Base-by-base conservation (phyloP, 106 monocot species). In the Ottelia alismoides region DNA sequence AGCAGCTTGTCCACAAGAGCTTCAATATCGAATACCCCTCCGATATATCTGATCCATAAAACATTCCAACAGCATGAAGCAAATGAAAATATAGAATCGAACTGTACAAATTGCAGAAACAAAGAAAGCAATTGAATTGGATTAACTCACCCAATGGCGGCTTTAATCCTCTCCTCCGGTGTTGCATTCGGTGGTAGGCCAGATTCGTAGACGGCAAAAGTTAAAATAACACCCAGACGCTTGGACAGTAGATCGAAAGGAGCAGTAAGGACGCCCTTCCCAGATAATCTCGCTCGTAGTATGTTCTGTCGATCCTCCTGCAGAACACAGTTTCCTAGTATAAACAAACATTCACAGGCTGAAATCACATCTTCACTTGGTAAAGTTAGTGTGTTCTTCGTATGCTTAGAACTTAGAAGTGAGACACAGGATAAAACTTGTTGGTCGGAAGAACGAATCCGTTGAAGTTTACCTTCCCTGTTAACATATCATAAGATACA, bases 11-110 rank as follows among this genome's bases (percentile, higher is more conserved):
- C 86, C n/a, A 99, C 86, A 25, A 99, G 61, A 45, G 98, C 67
- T 65, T 99, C 90, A 35, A 99, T 74, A 55, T 99, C 98, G 69
- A 99, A 99, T 35, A 99, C 86, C 51, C 98, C 98, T 58, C 98
- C 90, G 53, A 99, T 62, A 50, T 99, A 99, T 71, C 98, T 99
- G 70, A 20, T 54, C 31, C 66, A 27, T 11, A 28, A 30, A 19
- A 40, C 28, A 65, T 54, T n/a, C n/a, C n/a, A n/a, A n/a, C n/a
- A n/a, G n/a, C n/a, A n/a, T n/a, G n/a, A n/a, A n/a, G n/a, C 23
- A 51, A 51, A 22, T 3, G 48, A 49, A 12, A 22, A 11, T 2
- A 20, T 20, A 50, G 20, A 17, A 50, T 2, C 22, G 24, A 17
- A 17, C 20, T 50, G 0, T 50, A 20, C 18, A 55, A n/a, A n/a